These are phyloP conservation scores for Polyporus tsugae DNA, from an alignment of 1,284 basidiomycete genomes.

Conservation along the genomic window DNA sequence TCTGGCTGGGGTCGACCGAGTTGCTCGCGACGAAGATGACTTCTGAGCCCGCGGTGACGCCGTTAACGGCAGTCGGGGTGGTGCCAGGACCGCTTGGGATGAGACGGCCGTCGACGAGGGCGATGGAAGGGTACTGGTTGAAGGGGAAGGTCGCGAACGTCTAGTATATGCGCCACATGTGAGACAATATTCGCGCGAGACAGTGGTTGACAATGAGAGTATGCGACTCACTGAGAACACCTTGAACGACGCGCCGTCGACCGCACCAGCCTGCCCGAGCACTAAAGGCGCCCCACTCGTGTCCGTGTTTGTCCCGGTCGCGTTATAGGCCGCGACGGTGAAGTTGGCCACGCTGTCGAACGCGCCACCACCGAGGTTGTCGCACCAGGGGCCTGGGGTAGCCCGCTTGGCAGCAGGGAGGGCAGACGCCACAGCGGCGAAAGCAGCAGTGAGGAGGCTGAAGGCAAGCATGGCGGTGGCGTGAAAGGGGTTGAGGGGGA, in stretches of 20 bases:
- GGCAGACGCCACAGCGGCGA: conserved; percentile 21
- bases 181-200: background rate
- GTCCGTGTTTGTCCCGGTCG: conserved; percentile 35
- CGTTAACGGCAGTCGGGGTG: conserved; percentile 23
- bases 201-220: background rate
- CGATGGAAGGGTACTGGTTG: conserved; percentile 35
- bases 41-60: conserved; percentile 24
- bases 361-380: conserved; percentile 32
- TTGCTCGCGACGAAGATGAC: conserved; percentile 31
- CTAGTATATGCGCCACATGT: conserved; percentile 14
- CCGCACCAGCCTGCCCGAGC: conserved; percentile 32
- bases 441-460: conserved; percentile 26
- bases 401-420: conserved; percentile 21
- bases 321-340: conserved; percentile 36
- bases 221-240: conserved; percentile 30
- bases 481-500: background rate
- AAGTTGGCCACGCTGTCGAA: conserved; percentile 35
- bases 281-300: conserved; percentile 37
- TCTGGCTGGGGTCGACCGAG: conserved; percentile 23
- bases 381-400: conserved; percentile 28
- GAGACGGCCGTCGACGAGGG: conserved; percentile 33
- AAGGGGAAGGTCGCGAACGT: conserved; percentile 37
- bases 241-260: conserved; percentile 29
- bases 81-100: conserved; percentile 23
- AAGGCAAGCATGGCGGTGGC: conserved; percentile 25